Evolutionary conservation across 129 eudicot species (phyloP), one percentile per base, ranked within the genome.

Genomic region (Cynara cardunculus): DNA sequence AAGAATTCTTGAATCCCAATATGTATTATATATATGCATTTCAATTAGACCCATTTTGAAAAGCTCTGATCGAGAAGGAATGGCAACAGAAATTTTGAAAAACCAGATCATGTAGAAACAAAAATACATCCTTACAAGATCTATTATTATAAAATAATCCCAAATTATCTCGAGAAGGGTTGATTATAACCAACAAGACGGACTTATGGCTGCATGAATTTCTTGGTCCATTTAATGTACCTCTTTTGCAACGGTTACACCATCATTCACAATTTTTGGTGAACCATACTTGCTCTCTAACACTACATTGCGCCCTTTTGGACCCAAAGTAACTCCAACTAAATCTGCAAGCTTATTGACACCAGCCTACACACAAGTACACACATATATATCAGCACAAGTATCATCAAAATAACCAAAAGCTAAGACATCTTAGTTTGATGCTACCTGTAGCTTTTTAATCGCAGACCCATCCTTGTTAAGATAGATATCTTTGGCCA

Each of bases 401-500:
- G 18, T 14, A 22, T 8, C 5, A 4, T 34, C 1, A 66, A 2
- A 82, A 19, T 46, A 44, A 75, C 27, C 26, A 19, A 69, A 84
- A 0, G 0, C 3, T 12, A 80, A 27, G 8, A 75, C 1, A 19
- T 11, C 11, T 21, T 30, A 78, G 19, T 14, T 21, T 4, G 26
- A 80, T 1, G 49, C 78, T 41, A 90, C 97, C 87, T 92, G 97
- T 11, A 92, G 85, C 87, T 92, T 89, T 80, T 89, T 89, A 72
- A 92, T 83, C 46, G 97, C 97, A 14, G 91, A 76, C 13, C 97
- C 97, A 66, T 92, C 93, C 79, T 85, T 89, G 86, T 89, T 90
- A 66, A 92, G 87, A 75, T 92, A 84, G 26, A 92, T 68, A 25
- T 90, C 88, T 86, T 92, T 91, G 39, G 97, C 91, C 84, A 86